Conservation (phyloP, 2,329 filamentous ascomycete genomes). For the Colletotrichum sp. region DNA sequence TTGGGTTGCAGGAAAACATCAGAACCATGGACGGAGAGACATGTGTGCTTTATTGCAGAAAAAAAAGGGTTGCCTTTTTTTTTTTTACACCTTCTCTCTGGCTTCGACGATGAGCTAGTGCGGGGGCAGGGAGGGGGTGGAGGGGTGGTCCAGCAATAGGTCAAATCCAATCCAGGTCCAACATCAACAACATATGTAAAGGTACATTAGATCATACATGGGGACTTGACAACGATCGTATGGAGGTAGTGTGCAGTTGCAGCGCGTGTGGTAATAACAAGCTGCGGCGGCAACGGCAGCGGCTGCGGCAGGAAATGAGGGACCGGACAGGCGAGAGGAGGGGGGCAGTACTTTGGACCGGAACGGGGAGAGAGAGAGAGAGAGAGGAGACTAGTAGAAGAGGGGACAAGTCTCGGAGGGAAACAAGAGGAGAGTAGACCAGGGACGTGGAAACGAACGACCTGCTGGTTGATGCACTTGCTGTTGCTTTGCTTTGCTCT, state of each 20-base stretch:
- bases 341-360: conserved; percentile 26
- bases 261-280: conserved; percentile 11
- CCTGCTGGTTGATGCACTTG: background rate
- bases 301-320: conserved; percentile 37
- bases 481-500: background rate
- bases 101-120: conserved; percentile 17
- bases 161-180: conserved; percentile 5
- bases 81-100: background rate
- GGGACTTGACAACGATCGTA: background rate
- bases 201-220: conserved; percentile 18
- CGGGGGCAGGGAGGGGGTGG: conserved; percentile 14
- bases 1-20: conserved; percentile 47
- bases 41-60: conserved; percentile 71
- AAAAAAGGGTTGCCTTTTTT: conserved; percentile 19
- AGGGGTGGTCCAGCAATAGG: conserved; percentile 16
- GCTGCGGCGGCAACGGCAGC: conserved; percentile 17
- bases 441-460: background rate
- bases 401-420: background rate
- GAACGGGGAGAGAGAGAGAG: background rate
- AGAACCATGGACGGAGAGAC: conserved; percentile 62
- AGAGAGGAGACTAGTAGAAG: background rate
- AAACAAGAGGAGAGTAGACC: background rate
- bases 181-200: conserved; percentile 9
- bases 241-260: background rate
- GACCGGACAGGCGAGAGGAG: conserved; percentile 23